Percentiles rank a stretch among this genome's conserved stretches.
phyloP scores from a whole-genome alignment of 2,329 filamentous ascomycete species.

The Pleomassaria siparia region DNA sequence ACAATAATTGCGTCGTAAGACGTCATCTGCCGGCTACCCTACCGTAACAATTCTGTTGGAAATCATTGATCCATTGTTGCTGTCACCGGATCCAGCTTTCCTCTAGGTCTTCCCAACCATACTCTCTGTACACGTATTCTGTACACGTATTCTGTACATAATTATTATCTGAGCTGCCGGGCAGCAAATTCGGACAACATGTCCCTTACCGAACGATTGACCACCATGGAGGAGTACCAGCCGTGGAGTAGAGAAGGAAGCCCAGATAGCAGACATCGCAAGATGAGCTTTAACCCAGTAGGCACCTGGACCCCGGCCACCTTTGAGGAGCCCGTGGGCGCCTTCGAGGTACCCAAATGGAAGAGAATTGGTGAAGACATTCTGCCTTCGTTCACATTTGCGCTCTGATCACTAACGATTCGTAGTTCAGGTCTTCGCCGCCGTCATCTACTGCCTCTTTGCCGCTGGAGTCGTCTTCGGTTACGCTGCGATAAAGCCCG shows the following conservation, averaged over 20 bases:
- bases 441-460: slow-evolving; percentile 73
- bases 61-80: not conserved
- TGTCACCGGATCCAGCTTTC: not conserved
- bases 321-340: slow-evolving; percentile 47
- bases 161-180: not conserved
- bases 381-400: not conserved
- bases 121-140: no score
- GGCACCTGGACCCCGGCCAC: slow-evolving; percentile 47
- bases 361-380: slow-evolving; percentile 54
- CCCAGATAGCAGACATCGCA: slow-evolving; percentile 44
- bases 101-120: not conserved
- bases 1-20: not conserved
- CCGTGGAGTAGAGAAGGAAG: slow-evolving; percentile 43
- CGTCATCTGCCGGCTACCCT: slow-evolving; percentile 1
- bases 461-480: slow-evolving; percentile 61
- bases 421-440: slow-evolving; percentile 68
- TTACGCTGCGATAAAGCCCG: slow-evolving; percentile 46
- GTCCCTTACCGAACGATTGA: slow-evolving; percentile 44
- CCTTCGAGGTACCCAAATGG: slow-evolving; percentile 57
- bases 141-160: no score
- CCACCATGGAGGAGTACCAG: slow-evolving; percentile 45
- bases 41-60: no score
- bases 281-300: slow-evolving; percentile 54
- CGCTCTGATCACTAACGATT: slow-evolving; percentile 15
- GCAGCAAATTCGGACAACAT: slow-evolving; percentile 19